A percentile compares a stretch with the other conserved stretches of the same genome.
phyloP scores from a whole-genome alignment of 2,329 filamentous ascomycete species.

The Bipolaris oryzae region DNA sequence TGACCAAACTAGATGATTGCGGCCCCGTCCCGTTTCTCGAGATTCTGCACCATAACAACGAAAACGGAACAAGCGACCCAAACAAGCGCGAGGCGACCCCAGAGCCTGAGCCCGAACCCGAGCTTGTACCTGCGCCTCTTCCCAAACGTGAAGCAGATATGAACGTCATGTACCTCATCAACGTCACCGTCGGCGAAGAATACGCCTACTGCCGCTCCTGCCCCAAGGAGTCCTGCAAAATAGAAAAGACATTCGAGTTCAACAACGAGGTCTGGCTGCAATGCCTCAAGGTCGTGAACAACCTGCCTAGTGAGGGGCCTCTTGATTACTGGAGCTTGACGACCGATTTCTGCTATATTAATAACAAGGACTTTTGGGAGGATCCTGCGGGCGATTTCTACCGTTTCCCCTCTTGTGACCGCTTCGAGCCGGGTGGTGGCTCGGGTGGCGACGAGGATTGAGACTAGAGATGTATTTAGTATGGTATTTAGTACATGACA shows the following conservation, averaged over 20 bases:
- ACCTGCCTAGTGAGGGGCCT: slow-evolving; percentile 3
- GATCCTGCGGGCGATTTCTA: slow-evolving; percentile 32
- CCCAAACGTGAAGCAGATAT: not conserved
- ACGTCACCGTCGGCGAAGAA: slow-evolving; percentile 39
- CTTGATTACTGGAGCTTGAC: slow-evolving; percentile 31
- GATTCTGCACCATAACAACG: slow-evolving; percentile 24
- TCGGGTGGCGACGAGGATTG: not conserved
- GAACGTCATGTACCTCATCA: slow-evolving; percentile 31
- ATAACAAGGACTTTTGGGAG: slow-evolving; percentile 36
- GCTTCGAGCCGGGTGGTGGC: slow-evolving; percentile 17
- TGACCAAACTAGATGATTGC: slow-evolving; percentile 34
- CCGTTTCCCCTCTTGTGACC: slow-evolving; percentile 29
- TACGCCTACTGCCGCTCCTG: slow-evolving; percentile 33
- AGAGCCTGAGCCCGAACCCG: not conserved
- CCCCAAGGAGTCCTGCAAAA: slow-evolving; percentile 20
- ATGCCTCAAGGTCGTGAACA: slow-evolving; percentile 20
- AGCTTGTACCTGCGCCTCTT: not conserved
- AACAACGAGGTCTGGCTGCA: slow-evolving; percentile 36
- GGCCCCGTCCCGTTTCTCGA: slow-evolving; percentile 39
- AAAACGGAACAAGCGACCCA: slow-evolving; percentile 30
- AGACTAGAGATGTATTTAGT: not conserved
- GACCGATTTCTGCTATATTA: slow-evolving; percentile 41
- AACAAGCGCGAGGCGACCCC: slow-evolving; percentile 17
- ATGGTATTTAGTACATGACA: not conserved
- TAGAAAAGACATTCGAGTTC: slow-evolving; percentile 28